Evolutionary conservation across 352 stramenopile species (phyloP), one percentile per base, ranked within the genome.

Genomic region (Lagenidium sp.): DNA sequence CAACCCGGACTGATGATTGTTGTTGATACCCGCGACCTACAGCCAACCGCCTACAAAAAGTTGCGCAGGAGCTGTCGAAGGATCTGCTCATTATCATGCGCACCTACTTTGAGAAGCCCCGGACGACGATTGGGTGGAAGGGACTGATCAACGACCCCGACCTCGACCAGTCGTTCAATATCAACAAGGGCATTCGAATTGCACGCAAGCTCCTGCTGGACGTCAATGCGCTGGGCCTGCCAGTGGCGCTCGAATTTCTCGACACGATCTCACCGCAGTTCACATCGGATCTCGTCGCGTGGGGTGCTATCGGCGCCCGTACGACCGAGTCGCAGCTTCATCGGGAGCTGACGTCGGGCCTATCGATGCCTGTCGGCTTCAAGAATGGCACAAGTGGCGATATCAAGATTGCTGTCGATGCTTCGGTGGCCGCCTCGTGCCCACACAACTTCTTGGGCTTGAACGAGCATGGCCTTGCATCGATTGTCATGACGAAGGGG

Each of bases 41-140:
- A 32, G 76, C 76, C 1, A 44, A 68, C 16, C 69, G 72, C 2
- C 57, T 92, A 6, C 78, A 82, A 49, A 20, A 44, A 15, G 42
- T 92, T 13, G 65, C 65, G 8, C 57, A 71, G 13, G 68, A 86
- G 44, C 55, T 85, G 4, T 50, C 63, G 21, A 62, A 68, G 13
- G 76, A 92, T 41, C 51, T 92, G 34, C 52, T 89, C 37, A 64
- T 92, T 40, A 80, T 89, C 52, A 92, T 92, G 79, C 74, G 79
- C 58, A 85, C 79, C 22, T 92, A 92, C 68, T 92, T 92, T 49
- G 79, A 92, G 50, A 92, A 92, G 55, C 79, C 79, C 20, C 76
- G 79, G 42, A 92, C 79, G 18, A 92, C 79, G 0, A 63, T 92
- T 24, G 79, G 79, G 20, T 92, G 79, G 79, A 92, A 92, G 50